Evolutionary conservation across 495 filamentous ascomycete genomes (phyloP).

Genomic region (Bathelium albidoporum): DNA sequence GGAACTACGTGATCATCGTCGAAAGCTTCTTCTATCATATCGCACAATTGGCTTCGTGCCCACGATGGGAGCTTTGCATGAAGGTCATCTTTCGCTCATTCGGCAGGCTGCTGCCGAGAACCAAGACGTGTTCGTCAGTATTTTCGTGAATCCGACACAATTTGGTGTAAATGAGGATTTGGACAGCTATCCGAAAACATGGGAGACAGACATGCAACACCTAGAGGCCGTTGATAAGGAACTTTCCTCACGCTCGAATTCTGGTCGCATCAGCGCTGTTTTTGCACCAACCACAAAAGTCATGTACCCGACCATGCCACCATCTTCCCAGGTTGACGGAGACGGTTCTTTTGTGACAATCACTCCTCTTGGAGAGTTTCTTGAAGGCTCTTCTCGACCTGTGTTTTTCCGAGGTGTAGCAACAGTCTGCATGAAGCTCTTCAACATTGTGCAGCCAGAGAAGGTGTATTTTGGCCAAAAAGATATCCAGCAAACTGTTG

Average conservation of each 20-base stretch:
- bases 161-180: slow-evolving; percentile 89
- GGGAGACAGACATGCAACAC: slow-evolving; percentile 60
- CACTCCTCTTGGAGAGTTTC: slow-evolving; percentile 64
- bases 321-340: slow-evolving; percentile 62
- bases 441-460: slow-evolving; percentile 82
- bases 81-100: slow-evolving; percentile 79
- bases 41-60: slow-evolving; percentile 80
- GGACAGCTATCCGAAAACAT: slow-evolving; percentile 79
- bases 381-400: slow-evolving; percentile 80
- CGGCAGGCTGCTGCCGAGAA: slow-evolving; percentile 77
- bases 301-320: slow-evolving; percentile 81
- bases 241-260: slow-evolving; percentile 39
- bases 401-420: slow-evolving; percentile 96
- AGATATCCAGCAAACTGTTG: slow-evolving; percentile 89
- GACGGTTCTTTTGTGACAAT: slow-evolving; percentile 89
- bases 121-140: slow-evolving; percentile 72
- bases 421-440: slow-evolving; percentile 93
- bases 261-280: slow-evolving; percentile 65
- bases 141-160: slow-evolving; percentile 95
- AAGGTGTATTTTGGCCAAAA: slow-evolving; percentile 96
- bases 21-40: slow-evolving; percentile 52
- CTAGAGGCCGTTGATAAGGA: slow-evolving; percentile 61
- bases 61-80: slow-evolving; percentile 93
- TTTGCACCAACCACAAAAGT: slow-evolving; percentile 73
- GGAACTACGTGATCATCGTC: slow-evolving; percentile 60